Conservation (phyloP, 768 basidiomycete genomes). For the Lentinula detonsa region DNA sequence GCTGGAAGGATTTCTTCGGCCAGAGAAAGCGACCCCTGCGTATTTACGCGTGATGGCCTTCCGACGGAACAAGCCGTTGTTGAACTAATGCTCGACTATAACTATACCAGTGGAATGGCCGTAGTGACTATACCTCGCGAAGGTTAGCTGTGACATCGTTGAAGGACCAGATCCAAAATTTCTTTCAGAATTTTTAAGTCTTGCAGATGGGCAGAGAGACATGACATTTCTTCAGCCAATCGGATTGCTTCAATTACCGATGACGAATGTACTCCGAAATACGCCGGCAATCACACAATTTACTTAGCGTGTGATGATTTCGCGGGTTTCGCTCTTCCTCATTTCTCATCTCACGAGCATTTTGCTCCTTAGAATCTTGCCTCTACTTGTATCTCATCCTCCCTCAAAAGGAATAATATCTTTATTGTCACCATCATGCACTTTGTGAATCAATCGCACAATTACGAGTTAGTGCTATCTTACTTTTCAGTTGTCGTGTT, state of each 20-base stretch:
- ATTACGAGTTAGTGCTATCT: slow-evolving; percentile 63
- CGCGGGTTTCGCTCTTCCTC: not conserved
- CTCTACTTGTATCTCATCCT: slow-evolving; percentile 20
- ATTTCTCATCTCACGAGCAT: slow-evolving; percentile 3
- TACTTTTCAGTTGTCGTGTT: slow-evolving; percentile 7
- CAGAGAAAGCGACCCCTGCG: too few relatives aligned
- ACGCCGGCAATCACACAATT: not conserved
- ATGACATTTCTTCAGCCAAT: not conserved
- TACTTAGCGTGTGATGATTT: not conserved
- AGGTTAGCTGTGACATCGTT: too few relatives aligned
- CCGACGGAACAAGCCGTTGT: too few relatives aligned
- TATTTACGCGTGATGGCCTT: too few relatives aligned
- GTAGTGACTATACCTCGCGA: too few relatives aligned
- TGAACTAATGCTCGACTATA: too few relatives aligned
- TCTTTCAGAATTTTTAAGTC: too few relatives aligned
- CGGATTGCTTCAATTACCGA: not conserved
- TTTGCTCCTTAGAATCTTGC: slow-evolving; percentile 2
- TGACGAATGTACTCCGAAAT: not conserved
- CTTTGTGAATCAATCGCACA: slow-evolving; percentile 80
- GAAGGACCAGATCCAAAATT: too few relatives aligned
- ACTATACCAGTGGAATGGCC: too few relatives aligned
- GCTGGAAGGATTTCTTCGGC: too few relatives aligned
- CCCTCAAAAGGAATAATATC: slow-evolving; percentile 9
- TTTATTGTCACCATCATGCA: slow-evolving; percentile 48
- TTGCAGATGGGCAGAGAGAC: too few relatives aligned